Evolutionary conservation across 768 basidiomycete species (phyloP), one percentile per base, ranked within the genome.

Genomic region (Auricularia sp.): DNA sequence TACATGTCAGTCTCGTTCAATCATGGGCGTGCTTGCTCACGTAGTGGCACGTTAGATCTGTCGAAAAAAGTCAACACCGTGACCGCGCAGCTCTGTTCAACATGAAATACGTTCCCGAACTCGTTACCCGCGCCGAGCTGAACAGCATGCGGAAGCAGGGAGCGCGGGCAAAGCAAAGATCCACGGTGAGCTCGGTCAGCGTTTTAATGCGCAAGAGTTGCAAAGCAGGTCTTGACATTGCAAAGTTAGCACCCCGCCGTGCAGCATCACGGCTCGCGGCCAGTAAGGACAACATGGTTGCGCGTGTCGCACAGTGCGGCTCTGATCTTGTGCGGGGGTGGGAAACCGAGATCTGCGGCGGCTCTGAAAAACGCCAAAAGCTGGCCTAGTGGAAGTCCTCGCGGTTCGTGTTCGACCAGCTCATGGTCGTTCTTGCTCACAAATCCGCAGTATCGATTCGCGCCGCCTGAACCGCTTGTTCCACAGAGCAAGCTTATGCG

Each of bases 381-480:
- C 83, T 99, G 58, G 94, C 96, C 0, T 99, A 98, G 94, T 98
- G 67, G 97, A 99, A 73, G 85, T 98, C 58, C 82, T 99, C 61
- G 93, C 97, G 14, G 56, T 59, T 7, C 13, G 56, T 59, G 14
- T 24, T 24, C 10, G 10, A 51, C 3, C 3, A 59, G 24, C 56
- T 33, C 21, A 13, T 21, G 3, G 56, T 29, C 7, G 24, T 59
- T 24, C 3, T 3, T 14, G 24, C 21, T 29, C 21, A 59, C 34
- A 24, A 34, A 6, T 29, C 4, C 34, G 8, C 13, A 59, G 56
- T 99, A 99, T 73, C 97, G 98, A 74, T 98, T 96, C 71, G 95
- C 96, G 0, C 98, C 96, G 1, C 95, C 97, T 5, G 96, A 96
- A 99, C 71, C 83, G 90, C 33, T 83, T 99, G 65, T 99, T 99